Percentiles rank a stretch among this genome's conserved stretches.
phyloP scores from a whole-genome alignment of 495 filamentous ascomycete genomes.

The Podospora pseudopauciseta region DNA sequence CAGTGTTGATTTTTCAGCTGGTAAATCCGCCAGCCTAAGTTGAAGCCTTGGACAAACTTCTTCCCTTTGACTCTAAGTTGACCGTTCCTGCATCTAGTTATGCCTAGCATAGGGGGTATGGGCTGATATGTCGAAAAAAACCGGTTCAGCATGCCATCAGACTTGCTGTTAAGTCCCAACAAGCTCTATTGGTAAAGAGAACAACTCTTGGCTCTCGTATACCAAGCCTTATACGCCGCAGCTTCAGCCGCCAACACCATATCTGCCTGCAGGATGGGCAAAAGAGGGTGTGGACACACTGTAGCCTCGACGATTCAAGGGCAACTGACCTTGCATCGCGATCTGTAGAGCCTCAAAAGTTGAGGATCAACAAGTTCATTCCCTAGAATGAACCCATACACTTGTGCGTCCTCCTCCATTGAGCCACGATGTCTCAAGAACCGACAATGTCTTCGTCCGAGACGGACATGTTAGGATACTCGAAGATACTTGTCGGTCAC shows the following conservation, averaged over 20 bases:
- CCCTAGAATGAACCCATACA: neutral
- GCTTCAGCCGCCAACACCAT: neutral
- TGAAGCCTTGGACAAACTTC: too few species aligned
- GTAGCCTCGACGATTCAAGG: neutral
- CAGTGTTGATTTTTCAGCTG: neutral
- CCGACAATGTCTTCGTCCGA: neutral
- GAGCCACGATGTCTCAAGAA: neutral
- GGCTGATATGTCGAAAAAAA: neutral
- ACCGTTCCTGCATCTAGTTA: neutral
- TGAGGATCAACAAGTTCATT: neutral
- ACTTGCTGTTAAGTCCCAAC: neutral
- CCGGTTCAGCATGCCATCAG: neutral
- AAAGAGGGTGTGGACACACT: neutral
- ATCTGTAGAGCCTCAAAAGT: neutral
- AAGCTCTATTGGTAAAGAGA: neutral
- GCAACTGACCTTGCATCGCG: neutral
- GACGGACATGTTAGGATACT: neutral
- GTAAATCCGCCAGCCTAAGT: too few species aligned
- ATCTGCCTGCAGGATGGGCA: neutral
- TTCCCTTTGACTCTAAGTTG: too few species aligned
- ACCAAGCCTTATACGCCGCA: neutral
- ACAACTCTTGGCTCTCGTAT: neutral
- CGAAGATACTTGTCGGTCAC: neutral
- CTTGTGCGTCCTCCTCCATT: neutral
- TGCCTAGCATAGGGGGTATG: neutral